Base-by-base conservation (phyloP, 176 grass and related monocot species). In the Ananas comosus region DNA sequence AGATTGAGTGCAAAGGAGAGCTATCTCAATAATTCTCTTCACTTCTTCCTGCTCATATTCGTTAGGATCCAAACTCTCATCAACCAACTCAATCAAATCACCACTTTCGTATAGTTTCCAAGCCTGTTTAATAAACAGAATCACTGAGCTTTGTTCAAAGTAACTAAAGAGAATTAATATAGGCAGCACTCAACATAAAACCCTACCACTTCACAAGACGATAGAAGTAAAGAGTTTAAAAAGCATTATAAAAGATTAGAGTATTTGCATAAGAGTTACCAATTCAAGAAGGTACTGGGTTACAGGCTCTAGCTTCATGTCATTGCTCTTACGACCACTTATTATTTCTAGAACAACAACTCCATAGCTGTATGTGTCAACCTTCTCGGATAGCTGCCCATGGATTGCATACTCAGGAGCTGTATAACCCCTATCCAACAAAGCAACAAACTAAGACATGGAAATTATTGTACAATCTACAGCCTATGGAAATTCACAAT, bases 381-480 rank as follows among this genome's bases (percentile, higher is more conserved):
- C 91, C 78, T 91, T 96, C 66, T 91, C 87, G 28, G 87, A 88
- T 50, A 96, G 70, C 72, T 85, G 84, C 18, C 91, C 91, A 76
- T 88, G 87, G 48, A 96, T 87, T 77, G 91, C 86, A 78, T 95
- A 95, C 21, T 91, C 88, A 25, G 88, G 88, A 73, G 89, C 89
- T 71, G 87, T 96, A 69, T 96, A 96, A 52, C 91, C 91, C 69
- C 91, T 96, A 77, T 53, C 66, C 66, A 85, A 76, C 17, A 68
- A 21, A 48, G 77, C 69, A 65, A 63, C 17, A 42, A 42, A 42
- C 33, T 42, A 7, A 42, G 33, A 42, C 7, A 42, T 42, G 4
- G 33, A 42, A 42, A 51, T 65, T 51, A 66, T 80, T 27, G 69
- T 48, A 78, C 69, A 64, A 59, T 27, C 64, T 18, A n/a, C 9